Percentiles rank a stretch among this genome's conserved stretches.
These are phyloP conservation scores for Leishmania gerbilli DNA, from an alignment of 208 protist species.

Conservation along the genomic window DNA sequence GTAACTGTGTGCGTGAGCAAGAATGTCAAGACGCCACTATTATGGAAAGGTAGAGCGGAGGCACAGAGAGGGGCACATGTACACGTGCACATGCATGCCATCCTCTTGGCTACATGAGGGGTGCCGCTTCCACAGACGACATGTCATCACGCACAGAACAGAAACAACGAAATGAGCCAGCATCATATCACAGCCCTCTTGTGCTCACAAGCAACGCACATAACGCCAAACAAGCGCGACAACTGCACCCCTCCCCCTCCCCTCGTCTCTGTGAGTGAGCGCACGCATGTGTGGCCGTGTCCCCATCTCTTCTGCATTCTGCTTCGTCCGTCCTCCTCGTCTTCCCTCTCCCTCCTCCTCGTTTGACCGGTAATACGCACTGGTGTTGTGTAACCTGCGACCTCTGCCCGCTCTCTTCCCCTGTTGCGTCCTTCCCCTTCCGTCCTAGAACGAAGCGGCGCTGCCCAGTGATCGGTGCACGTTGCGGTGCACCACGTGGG, in stretches of 20 bases:
- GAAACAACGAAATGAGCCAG: slow-evolving; percentile 11
- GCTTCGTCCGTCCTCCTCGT: no score
- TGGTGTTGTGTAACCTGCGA: neutral
- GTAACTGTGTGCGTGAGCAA: neutral
- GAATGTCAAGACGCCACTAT: neutral
- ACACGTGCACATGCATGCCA: neutral
- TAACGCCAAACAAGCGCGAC: neutral
- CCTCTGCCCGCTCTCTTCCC: neutral
- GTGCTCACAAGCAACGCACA: neutral
- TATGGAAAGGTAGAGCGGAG: neutral
- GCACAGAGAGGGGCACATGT: neutral
- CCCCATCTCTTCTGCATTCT: no score
- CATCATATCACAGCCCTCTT: neutral
- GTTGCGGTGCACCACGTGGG: neutral
- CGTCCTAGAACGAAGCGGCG: neutral
- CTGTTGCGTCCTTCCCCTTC: no score
- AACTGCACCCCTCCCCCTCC: neutral
- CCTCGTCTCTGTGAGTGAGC: neutral
- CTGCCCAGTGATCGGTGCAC: neutral
- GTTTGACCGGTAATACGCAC: neutral
- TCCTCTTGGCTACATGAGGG: neutral
- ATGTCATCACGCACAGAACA: neutral
- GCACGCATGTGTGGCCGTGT: neutral
- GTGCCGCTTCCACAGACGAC: neutral
- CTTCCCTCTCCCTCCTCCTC: neutral